Base-by-base conservation (phyloP, 306 rosid genomes). In the Malus sieversii region DNA sequence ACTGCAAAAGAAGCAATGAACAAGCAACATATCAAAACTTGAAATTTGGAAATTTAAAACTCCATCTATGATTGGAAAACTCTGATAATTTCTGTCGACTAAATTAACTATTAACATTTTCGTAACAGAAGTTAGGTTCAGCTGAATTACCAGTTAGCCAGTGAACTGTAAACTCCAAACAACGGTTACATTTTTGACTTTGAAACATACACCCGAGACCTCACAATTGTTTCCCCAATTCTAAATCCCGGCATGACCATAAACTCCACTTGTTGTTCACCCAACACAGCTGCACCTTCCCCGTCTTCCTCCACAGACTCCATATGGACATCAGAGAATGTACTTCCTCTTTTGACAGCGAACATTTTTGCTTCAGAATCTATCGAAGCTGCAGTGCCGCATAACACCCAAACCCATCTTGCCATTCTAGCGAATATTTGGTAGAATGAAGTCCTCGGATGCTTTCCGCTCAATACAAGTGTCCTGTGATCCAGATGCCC, bases 211-310 rank as follows among this genome's bases (percentile, higher is more conserved):
- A 91, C 98, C 65, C 69, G 85, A 78, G 93, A 84, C 88, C 76
- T 90, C 81, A 93, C 68, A 62, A 86, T 45, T 42, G 79, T 67
- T 33, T 80, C 82, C 55, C 93, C 88, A n/a, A 91, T 68, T 77
- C 66, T 75, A 77, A 93, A 87, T 67, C 98, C 98, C 2, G 97
- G 98, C 90, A 85, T 84, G 73, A 91, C 87, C 93, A 90, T 88
- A 66, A 93, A 87, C 88, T 86, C 91, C 73, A 91, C 97, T 66
- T 33, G 48, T 45, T 72, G 80, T 83, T 78, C 81, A 4, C 66
- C 80, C 3, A 75, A 67, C 59, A 48, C 32, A 60, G 46, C 64
- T 42, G 62, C 76, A 32, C 63, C 74, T 55, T 75, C 79, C 65
- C 76, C 81, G 73, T 79, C 87, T 61, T 84, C 86, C 74, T 70